Evolutionary conservation across 495 filamentous ascomycete species (phyloP), one percentile per base, ranked within the genome.

Genomic region (Usnea hakonensis): DNA sequence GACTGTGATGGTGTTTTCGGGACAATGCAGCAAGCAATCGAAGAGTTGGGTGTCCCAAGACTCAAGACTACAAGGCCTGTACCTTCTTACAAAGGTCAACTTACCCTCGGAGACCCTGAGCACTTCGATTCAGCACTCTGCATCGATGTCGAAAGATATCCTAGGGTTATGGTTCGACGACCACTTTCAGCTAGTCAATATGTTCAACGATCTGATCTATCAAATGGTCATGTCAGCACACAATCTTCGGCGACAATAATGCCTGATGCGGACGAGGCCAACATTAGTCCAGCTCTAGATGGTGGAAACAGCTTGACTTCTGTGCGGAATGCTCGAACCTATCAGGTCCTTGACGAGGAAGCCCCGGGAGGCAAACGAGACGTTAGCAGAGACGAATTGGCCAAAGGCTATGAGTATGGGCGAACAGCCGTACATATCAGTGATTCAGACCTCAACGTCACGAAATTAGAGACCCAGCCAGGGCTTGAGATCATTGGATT

Each of bases 371-470:
- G 89, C 6, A 97, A 95, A 74, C 80, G 80, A 60, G 91, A 97
- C 57, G 87, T 99, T 36, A 84, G 87, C 11, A 84, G 83, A 36
- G 91, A 95, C 16, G 86, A 94, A 38, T 79, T 97, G 40, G 91
- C 89, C 38, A 95, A 90, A 69, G 95, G 95, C 0, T 99, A 94
- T 69, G 87, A 90, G 68, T 99, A 97, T 73, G 95, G 95, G 58
- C 82, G 90, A 43, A 96, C 93, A 1, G 90, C 90, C 1, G 92
- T 97, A 1, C 87, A 87, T 64, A 95, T 99, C 67, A 88, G 82
- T 66, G 86, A 89, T 64, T 86, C 87, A 1, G 95, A 99, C 63
- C 79, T 87, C 65, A 87, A 89, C 54, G 80, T 96, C 56, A 91
- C 89, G 3, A 89, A 85, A 57, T 77, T 96, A 36, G 87, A 95